Evolutionary conservation across 768 basidiomycete genomes (phyloP).

Genomic region (Strobilomyces echinocephalus): DNA sequence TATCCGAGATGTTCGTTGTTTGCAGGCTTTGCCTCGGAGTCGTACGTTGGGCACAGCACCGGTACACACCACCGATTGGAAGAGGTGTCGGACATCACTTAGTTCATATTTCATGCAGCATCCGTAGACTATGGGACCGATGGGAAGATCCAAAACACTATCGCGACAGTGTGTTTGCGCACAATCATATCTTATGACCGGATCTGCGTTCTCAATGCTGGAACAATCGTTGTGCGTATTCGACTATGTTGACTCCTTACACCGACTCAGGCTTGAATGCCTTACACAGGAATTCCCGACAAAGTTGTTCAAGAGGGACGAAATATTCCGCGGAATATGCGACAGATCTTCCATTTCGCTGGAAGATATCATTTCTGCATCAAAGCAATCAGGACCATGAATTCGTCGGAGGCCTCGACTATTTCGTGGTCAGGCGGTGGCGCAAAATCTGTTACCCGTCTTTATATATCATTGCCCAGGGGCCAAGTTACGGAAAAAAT

Average conservation of each 20-base stretch:
- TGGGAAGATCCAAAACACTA: slow-evolving; percentile 86
- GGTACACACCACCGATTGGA: slow-evolving; percentile 43
- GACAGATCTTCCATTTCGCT: slow-evolving; percentile 72
- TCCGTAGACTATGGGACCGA: slow-evolving; percentile 90
- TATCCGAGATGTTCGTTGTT: background rate
- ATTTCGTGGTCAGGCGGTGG: background rate
- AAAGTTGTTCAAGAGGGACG: slow-evolving; percentile 53
- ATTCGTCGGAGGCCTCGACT: background rate
- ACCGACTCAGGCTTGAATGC: background rate
- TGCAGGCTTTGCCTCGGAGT: slow-evolving; percentile 62
- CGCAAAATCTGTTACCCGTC: too few species aligned
- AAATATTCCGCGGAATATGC: slow-evolving; percentile 85
- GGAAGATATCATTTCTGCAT: slow-evolving; percentile 55
- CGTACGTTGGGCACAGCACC: slow-evolving; percentile 46
- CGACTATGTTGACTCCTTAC: background rate
- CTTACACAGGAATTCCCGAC: slow-evolving; percentile 63
- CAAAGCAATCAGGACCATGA: slow-evolving; percentile 10
- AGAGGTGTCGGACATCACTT: too few species aligned
- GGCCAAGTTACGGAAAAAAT: too few species aligned
- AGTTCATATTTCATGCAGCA: slow-evolving; percentile 35
- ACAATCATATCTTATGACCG: slow-evolving; percentile 88
- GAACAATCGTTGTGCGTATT: slow-evolving; percentile 59
- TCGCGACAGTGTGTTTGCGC: slow-evolving; percentile 74
- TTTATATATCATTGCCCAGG: too few species aligned
- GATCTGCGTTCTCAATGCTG: slow-evolving; percentile 83